Evolutionary conservation across 176 grass and related monocot species (phyloP), one percentile per base, ranked within the genome.

Genomic region (Oryza glumipatula): DNA sequence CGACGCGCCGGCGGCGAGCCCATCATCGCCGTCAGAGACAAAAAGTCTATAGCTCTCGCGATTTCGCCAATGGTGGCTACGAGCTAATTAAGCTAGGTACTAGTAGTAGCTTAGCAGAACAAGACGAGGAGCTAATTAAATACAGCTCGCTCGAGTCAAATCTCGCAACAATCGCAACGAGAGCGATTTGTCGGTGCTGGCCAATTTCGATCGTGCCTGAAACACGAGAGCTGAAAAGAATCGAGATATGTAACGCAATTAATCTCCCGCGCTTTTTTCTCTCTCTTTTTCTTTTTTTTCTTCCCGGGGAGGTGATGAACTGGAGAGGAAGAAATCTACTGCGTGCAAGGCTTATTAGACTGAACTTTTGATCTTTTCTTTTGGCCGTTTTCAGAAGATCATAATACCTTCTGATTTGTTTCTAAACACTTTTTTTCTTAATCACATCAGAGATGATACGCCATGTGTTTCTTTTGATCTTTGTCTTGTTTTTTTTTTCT

Each of bases 1-100:
- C 0, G 6, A 12, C 3, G 1, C 14, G 28, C 0, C 21, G 72
- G 22, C 10, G 76, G 9, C 87, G 61, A 52, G 5, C 30, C 71
- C 77, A 76, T 85, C 52, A 43, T 65, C 41, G 67, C 54, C 80
- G 60, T 82, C 48, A 43, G 49, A 22, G 6, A 61, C 1, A 0
- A 22, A 0, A 22, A 61, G 56, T 38, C 36, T 38, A 38, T 38
- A 38, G 21, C 56, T 41, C 7, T 22, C 56, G 21, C 56, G 56
- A 22, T 61, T n/a, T 61, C 21, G 21, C 56, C 56, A 22, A 61
- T 22, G 12, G 28, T 28, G 6, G 56, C 56, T 61, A 61, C 6
- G 19, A n/a, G 19, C 36, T 38, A 21, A 32, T 32, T 32, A 32
- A 32, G 56, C 21, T 61, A 61, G 16, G 39, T 41, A 8, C 39